Base-by-base conservation (phyloP, 345 rosid genomes). In the Populus ilicifolia region DNA sequence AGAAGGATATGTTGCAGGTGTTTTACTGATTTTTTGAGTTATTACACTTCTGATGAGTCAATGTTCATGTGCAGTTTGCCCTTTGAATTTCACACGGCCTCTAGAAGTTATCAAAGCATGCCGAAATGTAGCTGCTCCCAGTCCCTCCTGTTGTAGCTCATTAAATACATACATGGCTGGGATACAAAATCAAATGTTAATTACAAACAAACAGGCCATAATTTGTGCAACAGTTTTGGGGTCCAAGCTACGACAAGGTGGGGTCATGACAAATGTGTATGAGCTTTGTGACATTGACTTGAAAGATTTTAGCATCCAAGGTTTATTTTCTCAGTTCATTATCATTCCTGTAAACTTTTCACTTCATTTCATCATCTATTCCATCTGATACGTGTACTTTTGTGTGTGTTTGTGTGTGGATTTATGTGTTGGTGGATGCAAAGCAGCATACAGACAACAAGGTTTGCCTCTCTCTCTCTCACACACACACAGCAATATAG, bases 241-340 rank as follows among this genome's bases (percentile, higher is more conserved):
- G 61, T 87, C 98, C 46, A 85, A 92, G 89, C 82, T 96, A 73
- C 77, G 92, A 33, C 92, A 90, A 85, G 93, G 89, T 18, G 98
- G 98, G 77, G 96, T 96, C 77, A 86, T 93, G 90, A 84, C 94
- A 71, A 89, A 96, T 83, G 82, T 96, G 43, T 96, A 92, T 85
- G 93, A 93, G 83, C 97, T 92, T 79, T 96, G 99, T 86, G 97
- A 93, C 63, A 91, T 96, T 69, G 97, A 93, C 89, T 87, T 93
- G 84, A 95, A 93, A 89, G 97, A 95, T 86, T 95, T 92, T 75
- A 93, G 98, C 78, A 87, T 93, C 83, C 98, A 93, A 92, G 94
- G 98, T 96, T 79, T 43, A 46, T 50, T 48, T 62, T 68, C 77
- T 6, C 29, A 59, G 6, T 17, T 73, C 33, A 33, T 54, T 52